Conservation (phyloP, 2,329 filamentous ascomycete species). For the Claviceps purpurea region DNA sequence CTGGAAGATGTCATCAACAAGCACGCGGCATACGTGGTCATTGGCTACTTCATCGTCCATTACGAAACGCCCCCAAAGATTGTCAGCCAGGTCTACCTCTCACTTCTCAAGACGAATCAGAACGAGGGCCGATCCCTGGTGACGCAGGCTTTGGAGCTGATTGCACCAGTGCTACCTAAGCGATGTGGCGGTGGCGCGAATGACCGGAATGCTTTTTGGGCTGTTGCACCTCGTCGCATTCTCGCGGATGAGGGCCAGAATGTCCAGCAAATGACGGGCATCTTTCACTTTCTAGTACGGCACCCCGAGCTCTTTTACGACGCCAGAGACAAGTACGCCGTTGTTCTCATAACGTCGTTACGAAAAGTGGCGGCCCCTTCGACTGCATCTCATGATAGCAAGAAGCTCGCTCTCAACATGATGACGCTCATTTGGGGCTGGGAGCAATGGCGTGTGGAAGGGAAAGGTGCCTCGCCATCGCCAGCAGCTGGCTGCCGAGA, state of each 20-base stretch:
- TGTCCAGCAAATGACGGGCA: constrained; percentile 87
- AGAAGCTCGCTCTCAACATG: constrained; percentile 79
- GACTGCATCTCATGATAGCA: constrained; percentile 79
- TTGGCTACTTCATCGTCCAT: constrained; percentile 93
- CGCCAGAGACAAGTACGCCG: constrained; percentile 78
- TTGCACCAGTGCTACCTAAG: constrained; percentile 87
- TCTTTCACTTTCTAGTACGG: constrained; percentile 90
- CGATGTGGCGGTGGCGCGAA: constrained; percentile 57
- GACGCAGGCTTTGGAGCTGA: constrained; percentile 83
- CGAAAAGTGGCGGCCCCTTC: constrained; percentile 75
- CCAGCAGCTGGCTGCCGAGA: constrained; percentile 18
- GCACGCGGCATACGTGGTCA: constrained; percentile 91
- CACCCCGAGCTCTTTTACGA: constrained; percentile 93
- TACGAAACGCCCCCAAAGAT: constrained; percentile 97
- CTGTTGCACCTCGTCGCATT: constrained; percentile 78
- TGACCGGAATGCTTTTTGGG: constrained; percentile 74
- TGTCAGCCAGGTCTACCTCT: constrained; percentile 86
- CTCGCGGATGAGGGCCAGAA: constrained; percentile 91
- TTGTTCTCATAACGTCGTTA: constrained; percentile 77
- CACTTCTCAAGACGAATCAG: constrained; percentile 81
- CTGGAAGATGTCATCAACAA: constrained; percentile 99
- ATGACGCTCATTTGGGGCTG: constrained; percentile 86
- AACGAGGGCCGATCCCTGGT: constrained; percentile 87
- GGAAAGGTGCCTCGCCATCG: constrained; percentile 24
- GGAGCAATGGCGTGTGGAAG: constrained; percentile 72